A percentile compares a stretch with the other conserved stretches of the same genome.
These are phyloP conservation scores for Diaporthe ampelina DNA, from an alignment of 2,329 filamentous ascomycete species.

Conservation along the genomic window DNA sequence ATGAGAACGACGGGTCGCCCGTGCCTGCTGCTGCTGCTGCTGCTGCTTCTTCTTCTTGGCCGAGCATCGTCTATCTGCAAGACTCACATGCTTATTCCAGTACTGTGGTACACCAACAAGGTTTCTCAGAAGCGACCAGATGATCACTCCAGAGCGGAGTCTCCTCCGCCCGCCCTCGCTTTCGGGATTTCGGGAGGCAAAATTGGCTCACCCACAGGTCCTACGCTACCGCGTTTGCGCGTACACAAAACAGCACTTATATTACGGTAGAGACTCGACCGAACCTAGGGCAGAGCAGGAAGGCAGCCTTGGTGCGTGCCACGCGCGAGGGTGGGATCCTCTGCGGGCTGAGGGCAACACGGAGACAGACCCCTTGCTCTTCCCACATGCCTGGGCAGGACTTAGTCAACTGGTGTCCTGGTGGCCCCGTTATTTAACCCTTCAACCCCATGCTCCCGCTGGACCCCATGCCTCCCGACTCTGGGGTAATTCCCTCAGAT, in stretches of 20 bases:
- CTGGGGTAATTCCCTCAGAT: conserved; percentile 26
- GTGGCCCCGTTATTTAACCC: conserved; percentile 10
- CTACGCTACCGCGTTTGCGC: no score
- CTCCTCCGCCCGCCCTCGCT: neutral
- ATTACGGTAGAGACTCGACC: conserved; percentile 42
- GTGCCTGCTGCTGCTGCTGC: neutral
- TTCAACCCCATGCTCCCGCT: neutral
- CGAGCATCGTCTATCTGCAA: neutral
- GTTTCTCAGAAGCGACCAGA: neutral
- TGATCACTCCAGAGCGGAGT: neutral
- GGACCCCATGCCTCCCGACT: conserved; percentile 25
- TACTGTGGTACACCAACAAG: neutral
- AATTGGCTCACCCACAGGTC: neutral
- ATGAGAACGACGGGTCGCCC: neutral
- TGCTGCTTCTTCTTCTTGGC: neutral
- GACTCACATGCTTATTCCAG: conserved; percentile 3
- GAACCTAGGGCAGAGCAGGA: neutral
- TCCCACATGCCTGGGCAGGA: conserved; percentile 9
- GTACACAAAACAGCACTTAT: neutral
- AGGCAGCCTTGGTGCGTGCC: conserved; percentile 43
- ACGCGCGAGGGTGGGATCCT: neutral
- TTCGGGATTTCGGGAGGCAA: no score
- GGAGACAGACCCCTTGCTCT: neutral
- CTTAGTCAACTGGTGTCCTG: neutral
- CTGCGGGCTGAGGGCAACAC: neutral